Evolutionary conservation across 2,329 filamentous ascomycete species (phyloP), one percentile per base, ranked within the genome.

Genomic region (Aspergillus fumigatus): DNA sequence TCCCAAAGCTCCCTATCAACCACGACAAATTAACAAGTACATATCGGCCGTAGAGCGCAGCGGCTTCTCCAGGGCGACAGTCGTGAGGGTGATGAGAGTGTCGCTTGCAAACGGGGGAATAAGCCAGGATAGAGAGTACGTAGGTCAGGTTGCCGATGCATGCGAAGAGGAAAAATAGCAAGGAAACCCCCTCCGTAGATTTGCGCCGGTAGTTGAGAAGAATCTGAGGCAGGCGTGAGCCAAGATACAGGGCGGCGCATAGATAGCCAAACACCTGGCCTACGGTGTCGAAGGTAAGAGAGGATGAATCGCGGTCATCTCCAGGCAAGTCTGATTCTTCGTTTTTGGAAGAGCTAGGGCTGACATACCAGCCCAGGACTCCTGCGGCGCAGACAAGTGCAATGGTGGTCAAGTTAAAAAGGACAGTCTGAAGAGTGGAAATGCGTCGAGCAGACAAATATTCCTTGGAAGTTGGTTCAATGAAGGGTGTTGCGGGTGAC

Each of bases 121-220:
- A 97, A 1, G 92, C 92, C 61, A 97, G 82, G 64, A 99, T 97
- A 40, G 88, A 92, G 40, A 96, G 78, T 19, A 97, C 92, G 68
- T 95, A 97, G 0, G 92, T 97, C 62, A 96, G 74, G 72, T 99
- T 99, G 2, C 94, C 94, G 5, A 97, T 84, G 70, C 93, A 97
- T 4, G 94, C 94, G 71, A 99, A 97, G 23, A 97, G 80, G 78
- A 97, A 97, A 76, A 97, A 99, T 10, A 97, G 82, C 77, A 97
- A 86, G 62, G 89, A 93, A 21, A 99, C 88, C 3, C 94, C 94
- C 55, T 97, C 92, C 1, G 92, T 97, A 47, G 88, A 92, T 77
- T 96, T 96, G 60, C 94, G 88, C 21, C 90, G 85, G 78, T 90
- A 96, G 74, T 97, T 99, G 53, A 97, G 84, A 7, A 97, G 80